Conservation (phyloP, 345 rosid species). For the Stellera chamaejasme region DNA sequence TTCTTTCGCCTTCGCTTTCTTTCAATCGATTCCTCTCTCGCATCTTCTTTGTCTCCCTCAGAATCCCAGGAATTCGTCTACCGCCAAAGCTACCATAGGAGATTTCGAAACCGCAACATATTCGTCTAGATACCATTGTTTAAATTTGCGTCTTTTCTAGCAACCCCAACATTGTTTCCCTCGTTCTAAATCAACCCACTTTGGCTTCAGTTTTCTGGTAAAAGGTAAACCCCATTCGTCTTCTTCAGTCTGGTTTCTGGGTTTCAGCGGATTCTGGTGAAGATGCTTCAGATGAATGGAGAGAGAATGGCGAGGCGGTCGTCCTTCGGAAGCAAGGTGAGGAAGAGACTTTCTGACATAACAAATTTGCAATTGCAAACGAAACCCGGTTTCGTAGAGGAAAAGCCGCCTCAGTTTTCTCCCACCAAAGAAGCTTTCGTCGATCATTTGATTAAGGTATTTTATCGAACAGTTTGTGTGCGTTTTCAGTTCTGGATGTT, state of each 20-base stretch:
- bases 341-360: slow-evolving; percentile 53
- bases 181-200: not conserved
- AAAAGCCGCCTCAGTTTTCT: slow-evolving; percentile 16
- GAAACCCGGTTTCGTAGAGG: slow-evolving; percentile 20
- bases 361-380: slow-evolving; percentile 44
- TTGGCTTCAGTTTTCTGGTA: too few species aligned
- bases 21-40: not conserved
- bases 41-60: not conserved
- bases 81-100: not conserved
- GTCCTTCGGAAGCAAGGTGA: slow-evolving; percentile 39
- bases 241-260: not conserved
- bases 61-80: not conserved
- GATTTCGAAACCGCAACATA: not conserved
- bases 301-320: slow-evolving; percentile 36
- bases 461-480: not conserved
- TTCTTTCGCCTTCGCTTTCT: not conserved
- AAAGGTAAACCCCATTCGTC: too few species aligned
- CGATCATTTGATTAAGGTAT: slow-evolving; percentile 45
- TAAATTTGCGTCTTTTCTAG: not conserved
- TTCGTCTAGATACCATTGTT: not conserved
- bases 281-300: slow-evolving; percentile 20
- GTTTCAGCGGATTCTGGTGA: not conserved
- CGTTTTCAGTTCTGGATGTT: not conserved
- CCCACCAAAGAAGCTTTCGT: slow-evolving; percentile 18
- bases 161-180: not conserved